Base-by-base conservation (phyloP, 2,329 filamentous ascomycete genomes). In the Phialophora verrucosa region DNA sequence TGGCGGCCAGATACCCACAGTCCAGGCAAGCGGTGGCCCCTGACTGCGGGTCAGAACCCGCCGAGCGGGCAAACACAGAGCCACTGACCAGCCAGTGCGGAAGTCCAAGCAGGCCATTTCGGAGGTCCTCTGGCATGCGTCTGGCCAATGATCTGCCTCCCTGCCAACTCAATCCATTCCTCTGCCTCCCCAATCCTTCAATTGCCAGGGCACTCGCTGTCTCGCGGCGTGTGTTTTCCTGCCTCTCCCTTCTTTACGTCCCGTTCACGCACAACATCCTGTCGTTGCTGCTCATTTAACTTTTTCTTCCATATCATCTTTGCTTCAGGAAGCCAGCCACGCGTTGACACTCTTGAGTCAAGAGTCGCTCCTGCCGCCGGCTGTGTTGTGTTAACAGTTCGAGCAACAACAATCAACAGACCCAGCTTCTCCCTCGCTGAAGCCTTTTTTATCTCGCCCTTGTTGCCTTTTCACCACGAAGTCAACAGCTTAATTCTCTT, bases 201-300 rank as follows among this genome's bases (percentile, higher is more conserved):
- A 61, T 65, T 58, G 31, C 59, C 67, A 57, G 50, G 17, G 29
- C 25, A 17, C 51, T 32, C 51, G 23, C 51, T 63, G 42, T 63
- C 59, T 61, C 60, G 20, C 59, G 8, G 59, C 59, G 59, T 61
- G 47, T 68, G 60, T 64, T 69, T 72, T 66, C 56, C 65, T 67
- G 64, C 68, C 67, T 74, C 76, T 77, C 77, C 75, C 69, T 70
- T 75, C 75, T 72, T 74, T 74, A 44, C 38, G 70, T 64, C 69
- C 69, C 69, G 70, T 69, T 59, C 70, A 44, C 60, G 29, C 42
- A 59, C 71, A 61, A 51, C 44, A 73, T 69, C 71, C 72, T 74
- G 70, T 71, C 65, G 71, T 69, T 77, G 75, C 74, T 78, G 76
- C 75, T 78, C 59, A 4, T 44, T 61, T 53, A 12, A 31, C 47